A percentile compares a stretch with the other conserved stretches of the same genome.
These are phyloP conservation scores for Pouteria glomerata DNA, from an alignment of 148 eudicot species.

Conservation along the genomic window DNA sequence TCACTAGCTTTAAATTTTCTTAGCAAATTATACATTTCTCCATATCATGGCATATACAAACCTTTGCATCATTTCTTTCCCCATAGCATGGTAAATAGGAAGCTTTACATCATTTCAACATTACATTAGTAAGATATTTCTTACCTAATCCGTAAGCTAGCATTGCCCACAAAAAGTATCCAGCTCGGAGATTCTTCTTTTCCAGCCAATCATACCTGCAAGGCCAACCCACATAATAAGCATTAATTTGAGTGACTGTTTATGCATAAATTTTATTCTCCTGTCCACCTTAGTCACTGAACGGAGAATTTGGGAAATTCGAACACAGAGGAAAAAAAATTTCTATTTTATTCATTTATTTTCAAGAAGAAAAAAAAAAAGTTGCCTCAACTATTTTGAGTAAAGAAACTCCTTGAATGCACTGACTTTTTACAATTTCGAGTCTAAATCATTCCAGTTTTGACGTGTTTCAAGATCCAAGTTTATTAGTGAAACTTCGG, in stretches of 20 bases:
- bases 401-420: not conserved
- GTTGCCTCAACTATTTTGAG: not conserved
- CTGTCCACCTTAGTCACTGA: too few species aligned
- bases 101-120: too few species aligned
- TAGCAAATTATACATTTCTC: not conserved
- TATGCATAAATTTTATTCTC: not conserved
- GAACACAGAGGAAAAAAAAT: not conserved
- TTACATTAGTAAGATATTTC: too few species aligned
- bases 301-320: too few species aligned
- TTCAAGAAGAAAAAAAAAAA: not conserved
- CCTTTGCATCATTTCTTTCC: not conserved
- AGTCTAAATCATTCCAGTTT: not conserved
- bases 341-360: not conserved
- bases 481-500: too few species aligned
- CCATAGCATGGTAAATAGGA: too few species aligned
- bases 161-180: slow-evolving; percentile 70
- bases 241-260: too few species aligned
- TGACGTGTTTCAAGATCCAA: not conserved
- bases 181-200: slow-evolving; percentile 54
- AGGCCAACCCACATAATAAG: not conserved
- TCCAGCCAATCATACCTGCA: slow-evolving; percentile 76
- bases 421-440: not conserved
- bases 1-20: too few species aligned
- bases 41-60: not conserved
- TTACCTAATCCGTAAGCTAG: slow-evolving; percentile 75